Evolutionary conservation across 805 yeast genomes (phyloP).

Genomic region (Wickerhamiella galacta): DNA sequence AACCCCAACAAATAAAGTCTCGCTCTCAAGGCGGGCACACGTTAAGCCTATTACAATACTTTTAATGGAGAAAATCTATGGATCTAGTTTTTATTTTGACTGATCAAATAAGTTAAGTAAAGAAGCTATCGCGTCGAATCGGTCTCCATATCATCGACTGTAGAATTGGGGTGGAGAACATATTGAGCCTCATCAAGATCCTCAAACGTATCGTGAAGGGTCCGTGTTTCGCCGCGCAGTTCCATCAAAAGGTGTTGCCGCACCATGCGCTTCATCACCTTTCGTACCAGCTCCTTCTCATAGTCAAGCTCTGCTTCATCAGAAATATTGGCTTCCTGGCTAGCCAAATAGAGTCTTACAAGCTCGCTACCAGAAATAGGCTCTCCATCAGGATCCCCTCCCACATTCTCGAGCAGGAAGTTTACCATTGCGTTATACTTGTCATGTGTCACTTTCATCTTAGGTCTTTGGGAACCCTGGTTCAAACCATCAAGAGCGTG

Average conservation of each 20-base stretch:
- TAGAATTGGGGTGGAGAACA: conserved; percentile 22
- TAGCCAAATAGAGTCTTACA: conserved; percentile 66
- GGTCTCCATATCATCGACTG: background rate
- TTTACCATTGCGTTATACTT: conserved; percentile 76
- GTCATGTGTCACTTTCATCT: conserved; percentile 59
- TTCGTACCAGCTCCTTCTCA: conserved; percentile 55
- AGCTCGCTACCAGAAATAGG: conserved; percentile 57
- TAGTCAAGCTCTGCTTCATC: conserved; percentile 53
- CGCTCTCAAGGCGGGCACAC: no score
- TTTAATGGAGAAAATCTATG: no score
- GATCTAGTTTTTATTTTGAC: no score
- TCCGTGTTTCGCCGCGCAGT: conserved; percentile 31
- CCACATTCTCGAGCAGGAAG: conserved; percentile 47
- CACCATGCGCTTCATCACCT: conserved; percentile 68
- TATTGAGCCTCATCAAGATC: conserved; percentile 15
- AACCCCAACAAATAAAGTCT: no score
- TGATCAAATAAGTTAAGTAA: no score
- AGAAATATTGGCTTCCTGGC: conserved; percentile 51
- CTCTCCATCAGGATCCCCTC: conserved; percentile 29
- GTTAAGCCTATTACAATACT: no score
- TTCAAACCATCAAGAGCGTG: conserved; percentile 5
- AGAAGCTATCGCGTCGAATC: background rate
- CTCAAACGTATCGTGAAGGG: conserved; percentile 20
- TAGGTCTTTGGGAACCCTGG: conserved; percentile 13
- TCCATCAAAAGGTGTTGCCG: conserved; percentile 72